Conservation (phyloP, 2,329 filamentous ascomycete species). For the Stagonosporopsis cucurbitacearum region DNA sequence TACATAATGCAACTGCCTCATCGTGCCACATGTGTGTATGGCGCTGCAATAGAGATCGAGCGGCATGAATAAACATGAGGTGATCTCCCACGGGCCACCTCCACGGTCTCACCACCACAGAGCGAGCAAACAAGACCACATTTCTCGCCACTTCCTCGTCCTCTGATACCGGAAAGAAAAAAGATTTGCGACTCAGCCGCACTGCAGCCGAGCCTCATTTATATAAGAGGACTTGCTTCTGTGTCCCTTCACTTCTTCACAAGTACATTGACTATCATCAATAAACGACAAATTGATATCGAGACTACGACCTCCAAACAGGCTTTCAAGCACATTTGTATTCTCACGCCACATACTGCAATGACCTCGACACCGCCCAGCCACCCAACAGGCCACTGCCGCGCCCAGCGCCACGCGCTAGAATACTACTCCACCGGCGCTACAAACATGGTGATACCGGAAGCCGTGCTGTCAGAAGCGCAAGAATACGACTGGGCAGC, state of each 20-base stretch:
- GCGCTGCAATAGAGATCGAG: background rate
- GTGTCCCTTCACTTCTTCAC: background rate
- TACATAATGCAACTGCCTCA: background rate
- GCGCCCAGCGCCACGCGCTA: conserved; percentile 33
- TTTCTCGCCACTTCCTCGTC: conserved; percentile 4
- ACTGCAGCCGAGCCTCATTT: background rate
- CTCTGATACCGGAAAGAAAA: background rate
- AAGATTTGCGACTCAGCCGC: background rate
- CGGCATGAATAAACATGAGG: conserved; percentile 8
- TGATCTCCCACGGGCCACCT: conserved; percentile 15
- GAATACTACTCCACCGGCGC: conserved; percentile 26
- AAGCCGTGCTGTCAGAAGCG: conserved; percentile 21
- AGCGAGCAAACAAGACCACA: background rate
- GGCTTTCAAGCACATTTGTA: background rate
- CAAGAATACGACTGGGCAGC: conserved; percentile 28
- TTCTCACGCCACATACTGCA: background rate
- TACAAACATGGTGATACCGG: conserved; percentile 28
- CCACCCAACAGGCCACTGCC: conserved; percentile 30
- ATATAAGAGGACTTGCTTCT: background rate
- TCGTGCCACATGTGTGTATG: background rate
- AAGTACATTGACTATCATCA: background rate
- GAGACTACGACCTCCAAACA: background rate
- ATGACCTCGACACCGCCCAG: background rate
- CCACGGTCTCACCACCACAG: conserved; percentile 16
- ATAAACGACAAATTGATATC: background rate